phyloP scores from a whole-genome alignment of 768 basidiomycete species.

The Coprinopsis marcescibilis region DNA sequence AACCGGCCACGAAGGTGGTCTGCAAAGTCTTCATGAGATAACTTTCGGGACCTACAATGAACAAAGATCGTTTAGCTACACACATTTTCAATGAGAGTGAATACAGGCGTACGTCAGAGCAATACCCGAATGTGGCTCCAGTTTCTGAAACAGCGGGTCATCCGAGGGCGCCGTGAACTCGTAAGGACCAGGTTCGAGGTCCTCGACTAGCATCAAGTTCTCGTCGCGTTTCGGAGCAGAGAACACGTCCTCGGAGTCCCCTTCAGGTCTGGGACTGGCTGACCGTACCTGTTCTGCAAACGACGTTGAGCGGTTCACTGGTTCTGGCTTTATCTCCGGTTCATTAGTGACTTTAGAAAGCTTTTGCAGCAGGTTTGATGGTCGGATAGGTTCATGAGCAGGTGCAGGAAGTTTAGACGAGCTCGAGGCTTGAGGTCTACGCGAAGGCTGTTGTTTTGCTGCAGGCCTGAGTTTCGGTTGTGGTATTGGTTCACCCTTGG shows the following conservation, averaged over 20 bases:
- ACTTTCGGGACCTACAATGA: slow-evolving; percentile 63
- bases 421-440: not conserved
- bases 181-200: slow-evolving; percentile 70
- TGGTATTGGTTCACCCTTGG: slow-evolving; percentile 7
- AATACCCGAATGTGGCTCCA: slow-evolving; percentile 92
- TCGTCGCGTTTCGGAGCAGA: slow-evolving; percentile 48
- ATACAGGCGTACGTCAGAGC: slow-evolving; percentile 57
- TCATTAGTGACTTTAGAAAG: slow-evolving; percentile 33
- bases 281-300: slow-evolving; percentile 31
- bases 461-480: slow-evolving; percentile 6
- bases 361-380: slow-evolving; percentile 49
- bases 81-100: not conserved
- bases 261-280: slow-evolving; percentile 6
- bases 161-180: slow-evolving; percentile 66
- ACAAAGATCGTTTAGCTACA: no score
- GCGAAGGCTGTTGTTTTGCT: not conserved
- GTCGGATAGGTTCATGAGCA: slow-evolving; percentile 31
- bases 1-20: slow-evolving; percentile 79
- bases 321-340: slow-evolving; percentile 15
- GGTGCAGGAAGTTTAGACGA: slow-evolving; percentile 4
- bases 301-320: slow-evolving; percentile 21
- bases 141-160: slow-evolving; percentile 67
- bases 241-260: not conserved
- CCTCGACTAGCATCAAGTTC: slow-evolving; percentile 64
- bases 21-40: slow-evolving; percentile 74